Evolutionary conservation across 139 green algal genomes (phyloP).

Genomic region (Micractinium sp.): DNA sequence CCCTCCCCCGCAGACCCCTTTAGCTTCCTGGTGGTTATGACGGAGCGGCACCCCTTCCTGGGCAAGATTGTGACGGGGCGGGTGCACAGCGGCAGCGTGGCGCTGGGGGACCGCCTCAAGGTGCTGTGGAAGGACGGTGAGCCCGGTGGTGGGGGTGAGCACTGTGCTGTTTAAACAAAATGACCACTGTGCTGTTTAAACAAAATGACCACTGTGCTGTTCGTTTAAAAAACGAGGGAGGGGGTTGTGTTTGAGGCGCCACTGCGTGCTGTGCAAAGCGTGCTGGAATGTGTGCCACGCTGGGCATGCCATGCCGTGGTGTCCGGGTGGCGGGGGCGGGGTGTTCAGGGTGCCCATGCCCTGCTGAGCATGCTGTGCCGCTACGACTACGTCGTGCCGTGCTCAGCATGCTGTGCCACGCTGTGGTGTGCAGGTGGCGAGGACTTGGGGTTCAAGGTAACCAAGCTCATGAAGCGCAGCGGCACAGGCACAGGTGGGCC

Average conservation of each 20-base stretch:
- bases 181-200: too few species aligned
- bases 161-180: too few species aligned
- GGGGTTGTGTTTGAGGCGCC: too few species aligned
- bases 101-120: constrained; percentile 71
- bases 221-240: too few species aligned
- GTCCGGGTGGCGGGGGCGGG: too few species aligned
- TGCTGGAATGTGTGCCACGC: neutral
- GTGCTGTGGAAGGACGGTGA: constrained; percentile 47
- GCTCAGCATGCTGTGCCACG: neutral
- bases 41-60: constrained; percentile 82
- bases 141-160: too few species aligned
- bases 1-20: constrained; percentile 57
- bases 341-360: too few species aligned
- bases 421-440: constrained; percentile 30
- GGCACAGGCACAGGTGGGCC: constrained; percentile 44
- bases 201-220: too few species aligned
- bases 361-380: neutral
- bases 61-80: constrained; percentile 84
- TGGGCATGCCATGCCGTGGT: too few species aligned
- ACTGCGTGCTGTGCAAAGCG: too few species aligned
- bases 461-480: constrained; percentile 76
- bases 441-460: constrained; percentile 57
- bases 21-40: constrained; percentile 85
- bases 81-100: constrained; percentile 66
- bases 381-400: neutral